Conservation (phyloP, 495 filamentous ascomycete genomes). For the Articulospora tetracladia region DNA sequence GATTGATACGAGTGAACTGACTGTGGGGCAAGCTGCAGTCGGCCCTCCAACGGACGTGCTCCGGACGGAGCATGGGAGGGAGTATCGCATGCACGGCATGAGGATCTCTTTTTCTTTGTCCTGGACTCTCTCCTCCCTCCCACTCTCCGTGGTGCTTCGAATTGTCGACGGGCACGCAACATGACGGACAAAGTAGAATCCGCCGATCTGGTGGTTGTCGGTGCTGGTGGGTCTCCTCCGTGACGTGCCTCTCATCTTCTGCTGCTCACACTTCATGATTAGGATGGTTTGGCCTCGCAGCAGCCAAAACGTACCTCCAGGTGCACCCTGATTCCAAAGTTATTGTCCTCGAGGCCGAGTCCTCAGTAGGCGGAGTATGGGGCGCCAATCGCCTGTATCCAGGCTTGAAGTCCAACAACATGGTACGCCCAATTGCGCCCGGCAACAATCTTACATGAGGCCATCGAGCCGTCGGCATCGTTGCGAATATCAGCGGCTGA, state of each 20-base stretch:
- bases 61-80: neutral
- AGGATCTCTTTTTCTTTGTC: neutral
- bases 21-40: no score
- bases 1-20: no score
- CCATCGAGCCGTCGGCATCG: no score
- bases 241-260: neutral
- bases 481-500: neutral
- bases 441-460: no score
- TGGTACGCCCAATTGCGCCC: constrained; percentile 11
- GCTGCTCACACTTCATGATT: neutral
- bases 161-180: neutral
- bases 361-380: constrained; percentile 70
- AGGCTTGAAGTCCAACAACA: constrained; percentile 58
- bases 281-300: constrained; percentile 59
- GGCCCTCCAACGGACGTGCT: neutral
- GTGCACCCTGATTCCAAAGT: constrained; percentile 46
- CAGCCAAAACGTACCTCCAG: constrained; percentile 56
- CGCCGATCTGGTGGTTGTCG: neutral
- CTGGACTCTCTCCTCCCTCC: neutral
- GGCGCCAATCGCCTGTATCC: constrained; percentile 59
- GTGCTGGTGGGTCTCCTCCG: neutral
- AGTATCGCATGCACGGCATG: neutral
- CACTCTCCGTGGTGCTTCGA: no score
- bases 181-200: neutral
- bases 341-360: constrained; percentile 49